Evolutionary conservation across 495 filamentous ascomycete species (phyloP), one percentile per base, ranked within the genome.

Genomic region (Talaromyces borbonicus): DNA sequence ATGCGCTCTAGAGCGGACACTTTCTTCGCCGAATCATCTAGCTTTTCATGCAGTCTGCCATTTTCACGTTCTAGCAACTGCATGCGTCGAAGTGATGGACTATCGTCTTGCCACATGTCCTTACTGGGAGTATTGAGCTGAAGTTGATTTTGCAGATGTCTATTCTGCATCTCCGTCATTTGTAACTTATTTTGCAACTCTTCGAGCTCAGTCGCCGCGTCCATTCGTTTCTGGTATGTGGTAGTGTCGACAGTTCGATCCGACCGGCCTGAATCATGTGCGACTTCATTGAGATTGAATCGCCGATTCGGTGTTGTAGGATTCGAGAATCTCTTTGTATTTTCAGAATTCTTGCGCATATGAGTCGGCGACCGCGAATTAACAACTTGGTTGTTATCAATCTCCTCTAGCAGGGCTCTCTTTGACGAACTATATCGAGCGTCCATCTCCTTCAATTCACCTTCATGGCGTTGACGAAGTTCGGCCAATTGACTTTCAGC

Each of bases 111-210:
- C 74, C 73, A 80, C 29, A 70, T 73, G 23, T 79, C 71, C 32
- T 78, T 78, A 2, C 62, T 56, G 1, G 79, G 76, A 0, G 73
- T 75, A 2, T 68, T 65, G 20, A 83, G 78, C 35, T 86, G 82
- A 46, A 96, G 67, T 56, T 95, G 89, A 58, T 78, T 90, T 56
- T 95, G 86, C 12, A 98, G 77, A 58, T 98, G 90, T 27, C 85
- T 81, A 65, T 95, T 95, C 52, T 90, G 85, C 87, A 98, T 95
- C 62, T 97, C 84, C 6, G 84, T 83, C 67, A 97, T 78, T 55
- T 98, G 90, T 36, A 98, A 77, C 60, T 94, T 88, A 59, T 93
- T 97, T 56, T 96, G 92, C 36, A 95, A 71, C 62, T 93, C 79
- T 56, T 98, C 92, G 7, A 96, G 68, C 56, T 98, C 90, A 8